Base-by-base conservation (phyloP, 768 basidiomycete species). In the Mycena maculata region DNA sequence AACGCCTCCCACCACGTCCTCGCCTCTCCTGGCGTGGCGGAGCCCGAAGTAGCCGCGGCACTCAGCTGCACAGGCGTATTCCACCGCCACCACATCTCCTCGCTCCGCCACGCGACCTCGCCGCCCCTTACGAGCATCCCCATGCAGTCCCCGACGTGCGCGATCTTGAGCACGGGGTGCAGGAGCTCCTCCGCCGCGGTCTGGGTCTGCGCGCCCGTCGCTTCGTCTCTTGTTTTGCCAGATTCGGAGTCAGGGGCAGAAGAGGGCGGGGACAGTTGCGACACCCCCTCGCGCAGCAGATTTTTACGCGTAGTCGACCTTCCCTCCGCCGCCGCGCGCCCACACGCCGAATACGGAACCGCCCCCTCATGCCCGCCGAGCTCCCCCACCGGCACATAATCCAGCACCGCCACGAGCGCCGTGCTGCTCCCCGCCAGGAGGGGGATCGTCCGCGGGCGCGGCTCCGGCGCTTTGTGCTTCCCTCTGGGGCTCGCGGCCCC, bases 11-110 rank as follows among this genome's bases (percentile, higher is more conserved):
- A 36, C 33, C 33, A 36, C 33, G 8, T 13, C 33, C 33, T 36
- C 33, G 13, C 33, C 33, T 36, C 8, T n/a, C n/a, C n/a, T 13
- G 33, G 33, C 23, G 44, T 6, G 20, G 44, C 2, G 2, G 20
- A 8, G 22, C n/a, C 8, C 22, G n/a, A 10, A 45, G 44, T 7
- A 8, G 44, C 44, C 44, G 56, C 65, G 25, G 67, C 69, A 23
- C 81, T 79, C 23, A 86, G 74, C 71, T 85, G 83, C 2, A 84
- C 83, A 0, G 85, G 85, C 33, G 81, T 86, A 76, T 85, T 84
- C 71, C 74, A 83, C 75, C 75, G 61, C 87, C 94, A 95, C 88
- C 95, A 96, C 93, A 97, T 96, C 78, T 98, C 96, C 45, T 93
- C 88, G 53, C 90, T 92, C 33, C 95, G 85, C 90, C 95, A 98